Base-by-base conservation (phyloP, 371 early-diverging fungal genomes). In the Mucor indicus region DNA sequence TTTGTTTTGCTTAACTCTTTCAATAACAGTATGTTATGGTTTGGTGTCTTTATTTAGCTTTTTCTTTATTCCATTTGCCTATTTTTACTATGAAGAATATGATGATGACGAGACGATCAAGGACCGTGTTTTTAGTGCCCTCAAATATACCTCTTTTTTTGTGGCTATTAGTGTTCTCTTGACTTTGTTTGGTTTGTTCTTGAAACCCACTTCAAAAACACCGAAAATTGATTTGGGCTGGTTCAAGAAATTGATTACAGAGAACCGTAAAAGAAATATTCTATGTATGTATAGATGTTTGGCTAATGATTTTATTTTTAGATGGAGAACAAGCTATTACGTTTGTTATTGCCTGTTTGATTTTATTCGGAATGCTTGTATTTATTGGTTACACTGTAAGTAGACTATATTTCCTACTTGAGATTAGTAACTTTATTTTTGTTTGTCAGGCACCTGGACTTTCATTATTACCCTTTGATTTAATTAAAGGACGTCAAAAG, bases 11-110 rank as follows among this genome's bases (percentile, higher is more conserved):
- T n/a, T n/a, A n/a, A n/a, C n/a, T n/a, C n/a, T n/a, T 36, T 20
- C 12, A 19, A 29, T 13, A 23, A 13, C 62, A 83, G 82, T 49
- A 12, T 71, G 72, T 32, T 80, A 79, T 55, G 75, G 77, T 0
- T 33, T 69, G 16, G 72, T 84, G 25, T 72, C 71, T 8, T 23
- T 79, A 6, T 80, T 79, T 22, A 60, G 69, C 48, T 80, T 80
- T 50, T 51, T 76, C 12, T 46, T 80, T 49, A 74, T 86, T 42
- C 86, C 86, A 11, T 75, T 83, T 47, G 71, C 79, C 9, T 85
- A 85, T 40, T 85, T 85, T 44, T 85, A 69, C 58, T 85, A 69
- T 55, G 86, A 85, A 44, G 84, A 84, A 43, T 59, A 70, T 13
- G 84, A 83, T 37, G 70, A 78, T 30, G 59, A 64, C 17, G 53